phyloP scores from a whole-genome alignment of 345 rosid genomes.

The Mercurialis annua region DNA sequence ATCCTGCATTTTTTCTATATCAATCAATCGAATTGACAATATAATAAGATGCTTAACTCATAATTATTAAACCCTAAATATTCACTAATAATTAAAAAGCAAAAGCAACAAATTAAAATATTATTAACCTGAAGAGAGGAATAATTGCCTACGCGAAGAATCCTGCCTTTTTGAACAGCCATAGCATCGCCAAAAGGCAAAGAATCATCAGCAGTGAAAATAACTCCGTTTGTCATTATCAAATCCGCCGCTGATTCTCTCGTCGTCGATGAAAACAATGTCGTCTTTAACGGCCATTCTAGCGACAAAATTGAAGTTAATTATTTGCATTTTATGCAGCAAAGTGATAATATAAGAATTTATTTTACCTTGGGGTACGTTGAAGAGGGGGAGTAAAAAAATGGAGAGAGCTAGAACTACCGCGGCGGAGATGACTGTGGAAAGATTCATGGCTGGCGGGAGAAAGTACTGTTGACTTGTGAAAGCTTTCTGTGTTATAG shows the following conservation, averaged over 20 bases:
- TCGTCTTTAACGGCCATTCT: conserved; percentile 50
- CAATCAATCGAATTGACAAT: background rate
- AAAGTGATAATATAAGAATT: background rate
- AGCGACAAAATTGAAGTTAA: background rate
- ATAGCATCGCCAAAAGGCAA: conserved; percentile 69
- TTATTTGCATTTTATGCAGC: background rate
- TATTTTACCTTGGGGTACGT: background rate
- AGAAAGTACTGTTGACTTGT: background rate
- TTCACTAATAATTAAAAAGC: background rate
- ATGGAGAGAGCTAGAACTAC: conserved; percentile 39
- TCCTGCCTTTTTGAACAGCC: conserved; percentile 67
- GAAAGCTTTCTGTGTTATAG: background rate
- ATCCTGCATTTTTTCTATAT: conserved; percentile 37
- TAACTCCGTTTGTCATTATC: conserved; percentile 61
- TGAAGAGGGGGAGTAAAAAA: conserved; percentile 33
- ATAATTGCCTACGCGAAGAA: conserved; percentile 64
- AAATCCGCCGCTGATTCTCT: conserved; percentile 46
- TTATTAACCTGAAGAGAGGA: conserved; percentile 57
- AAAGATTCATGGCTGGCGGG: conserved; percentile 32
- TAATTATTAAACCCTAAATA: background rate
- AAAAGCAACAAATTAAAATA: background rate
- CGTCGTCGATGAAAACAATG: conserved; percentile 22
- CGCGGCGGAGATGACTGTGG: conserved; percentile 37
- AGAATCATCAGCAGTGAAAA: conserved; percentile 70
- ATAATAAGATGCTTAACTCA: background rate